A percentile compares a stretch with the other conserved stretches of the same genome.
These are phyloP conservation scores for Diplodia corticola DNA, from an alignment of 2,329 filamentous ascomycete species.

Conservation along the genomic window DNA sequence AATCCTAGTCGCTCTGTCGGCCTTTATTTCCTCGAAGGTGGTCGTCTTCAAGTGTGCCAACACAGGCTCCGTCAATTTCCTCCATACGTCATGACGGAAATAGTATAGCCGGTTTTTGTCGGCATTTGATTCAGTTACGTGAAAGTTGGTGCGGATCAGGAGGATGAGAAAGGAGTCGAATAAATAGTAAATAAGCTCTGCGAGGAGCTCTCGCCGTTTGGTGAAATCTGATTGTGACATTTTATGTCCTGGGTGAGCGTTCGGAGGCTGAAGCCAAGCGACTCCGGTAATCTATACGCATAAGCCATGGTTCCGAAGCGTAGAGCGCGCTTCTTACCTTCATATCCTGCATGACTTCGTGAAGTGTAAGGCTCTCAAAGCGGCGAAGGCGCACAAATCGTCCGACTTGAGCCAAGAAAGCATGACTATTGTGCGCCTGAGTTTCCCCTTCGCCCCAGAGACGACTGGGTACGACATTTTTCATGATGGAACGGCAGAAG, in stretches of 20 bases:
- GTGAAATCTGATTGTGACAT: slow-evolving; percentile 68
- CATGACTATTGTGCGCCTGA: slow-evolving; percentile 59
- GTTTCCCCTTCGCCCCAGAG: slow-evolving; percentile 68
- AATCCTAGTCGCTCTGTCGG: slow-evolving; percentile 56
- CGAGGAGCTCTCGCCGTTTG: slow-evolving; percentile 77
- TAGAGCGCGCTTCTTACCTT: slow-evolving; percentile 55
- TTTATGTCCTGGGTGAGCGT: slow-evolving; percentile 50
- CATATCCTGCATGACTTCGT: slow-evolving; percentile 73
- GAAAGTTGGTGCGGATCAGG: slow-evolving; percentile 82
- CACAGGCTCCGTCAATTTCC: slow-evolving; percentile 70
- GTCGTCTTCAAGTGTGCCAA: slow-evolving; percentile 64
- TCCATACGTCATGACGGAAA: slow-evolving; percentile 94
- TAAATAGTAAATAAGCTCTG: slow-evolving; percentile 86
- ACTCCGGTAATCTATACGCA: slow-evolving; percentile 62
- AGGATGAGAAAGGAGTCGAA: slow-evolving; percentile 92
- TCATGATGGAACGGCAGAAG: slow-evolving; percentile 78
- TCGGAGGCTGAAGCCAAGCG: slow-evolving; percentile 66
- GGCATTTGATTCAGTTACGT: slow-evolving; percentile 85
- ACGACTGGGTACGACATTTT: slow-evolving; percentile 68
- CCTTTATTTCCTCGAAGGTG: slow-evolving; percentile 77
- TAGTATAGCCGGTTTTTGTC: slow-evolving; percentile 85
- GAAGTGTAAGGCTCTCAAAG: slow-evolving; percentile 78
- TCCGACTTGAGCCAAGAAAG: slow-evolving; percentile 69
- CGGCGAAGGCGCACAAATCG: slow-evolving; percentile 74
- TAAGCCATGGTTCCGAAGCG: slow-evolving; percentile 25